Conservation (phyloP, 176 grass and related monocot genomes). For the Cenchrus americanus region DNA sequence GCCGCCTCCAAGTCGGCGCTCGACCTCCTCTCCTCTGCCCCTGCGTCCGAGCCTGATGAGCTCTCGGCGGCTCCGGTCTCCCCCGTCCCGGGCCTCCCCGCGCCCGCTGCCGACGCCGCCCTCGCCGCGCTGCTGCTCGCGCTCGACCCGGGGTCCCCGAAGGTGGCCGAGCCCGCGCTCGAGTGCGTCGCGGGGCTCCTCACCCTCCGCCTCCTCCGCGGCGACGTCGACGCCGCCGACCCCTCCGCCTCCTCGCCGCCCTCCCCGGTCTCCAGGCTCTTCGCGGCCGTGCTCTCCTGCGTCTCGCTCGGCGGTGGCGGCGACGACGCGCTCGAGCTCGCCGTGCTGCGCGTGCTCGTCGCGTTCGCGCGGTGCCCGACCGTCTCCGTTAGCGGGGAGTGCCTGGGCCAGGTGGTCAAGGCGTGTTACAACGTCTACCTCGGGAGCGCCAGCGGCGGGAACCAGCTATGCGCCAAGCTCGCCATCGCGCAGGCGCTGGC, state of each 20-base stretch:
- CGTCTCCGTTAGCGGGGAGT: constrained; percentile 66
- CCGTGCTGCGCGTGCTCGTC: constrained; percentile 74
- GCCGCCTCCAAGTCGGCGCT: constrained; percentile 81
- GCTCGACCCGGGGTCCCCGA: constrained; percentile 72
- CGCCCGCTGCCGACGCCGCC: constrained; percentile 46
- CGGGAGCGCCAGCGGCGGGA: constrained; percentile 72
- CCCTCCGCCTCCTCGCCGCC: constrained; percentile 14
- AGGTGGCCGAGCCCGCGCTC: constrained; percentile 77
- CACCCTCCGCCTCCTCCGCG: constrained; percentile 62
- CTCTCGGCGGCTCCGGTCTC: constrained; percentile 3
- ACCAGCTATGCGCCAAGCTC: constrained; percentile 91
- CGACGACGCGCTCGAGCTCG: constrained; percentile 75
- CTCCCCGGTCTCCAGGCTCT: constrained; percentile 55
- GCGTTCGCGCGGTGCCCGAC: constrained; percentile 67
- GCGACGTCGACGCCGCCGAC: constrained; percentile 56
- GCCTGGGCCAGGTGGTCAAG: constrained; percentile 70
- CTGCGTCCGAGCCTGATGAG: neutral
- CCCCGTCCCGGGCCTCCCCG: constrained; percentile 45
- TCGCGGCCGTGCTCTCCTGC: constrained; percentile 56
- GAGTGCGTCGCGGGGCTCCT: constrained; percentile 78
- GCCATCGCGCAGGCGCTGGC: constrained; percentile 89
- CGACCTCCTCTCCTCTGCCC: constrained; percentile 65
- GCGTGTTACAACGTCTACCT: constrained; percentile 95
- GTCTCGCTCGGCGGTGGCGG: constrained; percentile 64
- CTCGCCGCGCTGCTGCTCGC: constrained; percentile 67